Evolutionary conservation across 2,329 filamentous ascomycete species (phyloP), one percentile per base, ranked within the genome.

Genomic region (Microsporum audouinii): DNA sequence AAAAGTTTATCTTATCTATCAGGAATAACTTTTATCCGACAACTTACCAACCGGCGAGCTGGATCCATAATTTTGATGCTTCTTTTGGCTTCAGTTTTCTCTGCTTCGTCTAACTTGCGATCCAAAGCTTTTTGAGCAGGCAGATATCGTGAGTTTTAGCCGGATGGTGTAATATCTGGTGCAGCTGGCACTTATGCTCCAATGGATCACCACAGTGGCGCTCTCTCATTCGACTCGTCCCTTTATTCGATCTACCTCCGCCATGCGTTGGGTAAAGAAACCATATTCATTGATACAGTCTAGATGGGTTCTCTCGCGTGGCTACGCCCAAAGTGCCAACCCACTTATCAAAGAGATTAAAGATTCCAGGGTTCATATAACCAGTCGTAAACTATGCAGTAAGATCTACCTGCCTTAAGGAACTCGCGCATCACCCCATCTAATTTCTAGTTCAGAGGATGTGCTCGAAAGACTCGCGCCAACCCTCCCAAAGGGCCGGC

Each of bases 401-500:
- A 62, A 66, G 71, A 34, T 38, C 10, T 39, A 33, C 27, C n/a
- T 2, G 23, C 51, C n/a, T 33, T 38, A 36, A 47, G 27, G 17
- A 38, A 14, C 27, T 17, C 6, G 7, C 33, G 34, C 43, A 62
- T 45, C 29, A 31, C 14, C 17, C 17, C 17, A n/a, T 36, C 41
- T 41, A 33, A 36, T 45, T 10, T 6, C 58, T 27, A 45, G 41
- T 39, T 8, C 67, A 77, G 88, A 90, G 69, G 85, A 92, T 67
- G 76, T 88, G 12, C 67, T 95, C 53, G 71, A 82, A 5, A 88
- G 88, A 63, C 75, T 95, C n/a, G 83, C 82, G 1, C 80, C 82
- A 0, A 84, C 84, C 2, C 80, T 97, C 17, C 76, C 83, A 38
- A 82, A 84, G 51, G 86, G 94, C 72, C 77, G 79, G 57, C 88